Evolutionary conservation across 2,329 filamentous ascomycete species (phyloP).

Genomic region (Aspergillus quadricinctus): DNA sequence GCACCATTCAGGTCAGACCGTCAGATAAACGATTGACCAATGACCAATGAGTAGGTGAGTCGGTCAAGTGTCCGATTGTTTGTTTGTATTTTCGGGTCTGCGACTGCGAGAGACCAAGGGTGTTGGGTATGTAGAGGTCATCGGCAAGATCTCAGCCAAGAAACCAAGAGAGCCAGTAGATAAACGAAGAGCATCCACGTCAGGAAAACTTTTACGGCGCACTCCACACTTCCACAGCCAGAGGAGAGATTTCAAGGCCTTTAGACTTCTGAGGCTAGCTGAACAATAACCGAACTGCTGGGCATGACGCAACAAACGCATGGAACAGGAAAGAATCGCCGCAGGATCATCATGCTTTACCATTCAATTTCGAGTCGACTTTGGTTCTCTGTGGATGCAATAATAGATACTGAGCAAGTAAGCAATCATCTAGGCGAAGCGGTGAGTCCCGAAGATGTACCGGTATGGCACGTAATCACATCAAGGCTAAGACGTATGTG

Average conservation of each 20-base stretch:
- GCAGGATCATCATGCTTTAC: background rate
- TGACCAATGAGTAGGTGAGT: background rate
- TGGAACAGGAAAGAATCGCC: background rate
- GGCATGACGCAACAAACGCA: background rate
- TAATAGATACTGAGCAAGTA: background rate
- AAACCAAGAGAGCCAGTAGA: background rate
- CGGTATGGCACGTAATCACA: background rate
- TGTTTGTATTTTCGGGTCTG: background rate
- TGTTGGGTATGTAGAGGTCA: background rate
- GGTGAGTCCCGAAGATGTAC: background rate
- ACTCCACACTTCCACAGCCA: background rate
- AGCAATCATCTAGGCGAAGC: background rate
- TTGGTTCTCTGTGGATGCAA: background rate
- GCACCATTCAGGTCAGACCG: background rate
- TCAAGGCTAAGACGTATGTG: constrained; percentile 1
- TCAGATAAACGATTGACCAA: background rate
- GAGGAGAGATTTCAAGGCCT: background rate
- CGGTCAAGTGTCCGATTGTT: background rate
- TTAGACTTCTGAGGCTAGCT: background rate
- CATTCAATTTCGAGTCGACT: background rate
- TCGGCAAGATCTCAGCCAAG: background rate
- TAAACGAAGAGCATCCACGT: background rate
- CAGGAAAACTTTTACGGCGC: background rate
- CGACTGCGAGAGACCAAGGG: background rate
- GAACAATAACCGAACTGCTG: background rate